Base-by-base conservation (phyloP, 495 filamentous ascomycete species). In the Aspergillus taichungensis region DNA sequence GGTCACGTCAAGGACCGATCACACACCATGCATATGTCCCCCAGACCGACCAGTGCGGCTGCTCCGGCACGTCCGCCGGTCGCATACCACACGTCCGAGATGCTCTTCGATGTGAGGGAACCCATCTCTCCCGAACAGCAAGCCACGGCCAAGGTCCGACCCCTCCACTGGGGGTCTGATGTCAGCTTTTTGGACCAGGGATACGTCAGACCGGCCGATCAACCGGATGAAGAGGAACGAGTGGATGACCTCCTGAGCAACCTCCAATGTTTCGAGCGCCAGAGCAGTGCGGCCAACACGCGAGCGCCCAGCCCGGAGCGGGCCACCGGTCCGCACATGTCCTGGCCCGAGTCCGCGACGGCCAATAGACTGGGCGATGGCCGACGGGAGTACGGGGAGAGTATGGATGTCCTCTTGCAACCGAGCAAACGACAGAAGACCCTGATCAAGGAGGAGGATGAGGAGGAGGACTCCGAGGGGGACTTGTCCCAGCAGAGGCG, bases 131-230 rank as follows among this genome's bases (percentile, higher is more conserved):
- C 49, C 13, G 69, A 71, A 33, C 64, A 67, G 43, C 69, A 71
- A 47, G 56, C 61, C 8, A 62, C 60, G 24, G 50, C 60, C 7
- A 69, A 68, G 45, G 57, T 54, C 13, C 61, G 65, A 10, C 56
- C 59, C 11, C 60, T 84, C 24, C 76, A 75, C 12, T 87, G 77
- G 72, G 83, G 83, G 13, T 83, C 83, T 0, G 83, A 87, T 61
- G 55, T 69, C 5, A 72, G 68, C 41, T 87, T 87, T 47, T 70
- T 67, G 50, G 63, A 68, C 8, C 72, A 77, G 51, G 73, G 71
- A 12, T 87, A 78, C 52, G 60, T 77, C 11, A 69, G 76, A 6
- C 67, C 63, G 3, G 66, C 73, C 3, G 67, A 72, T 28, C 69
- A 75, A 42, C 74, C 78, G 10, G 73, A 76, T n/a, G 71, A 67